Evolutionary conservation across 768 basidiomycete genomes (phyloP).

Genomic region (Phallus indusiatus): DNA sequence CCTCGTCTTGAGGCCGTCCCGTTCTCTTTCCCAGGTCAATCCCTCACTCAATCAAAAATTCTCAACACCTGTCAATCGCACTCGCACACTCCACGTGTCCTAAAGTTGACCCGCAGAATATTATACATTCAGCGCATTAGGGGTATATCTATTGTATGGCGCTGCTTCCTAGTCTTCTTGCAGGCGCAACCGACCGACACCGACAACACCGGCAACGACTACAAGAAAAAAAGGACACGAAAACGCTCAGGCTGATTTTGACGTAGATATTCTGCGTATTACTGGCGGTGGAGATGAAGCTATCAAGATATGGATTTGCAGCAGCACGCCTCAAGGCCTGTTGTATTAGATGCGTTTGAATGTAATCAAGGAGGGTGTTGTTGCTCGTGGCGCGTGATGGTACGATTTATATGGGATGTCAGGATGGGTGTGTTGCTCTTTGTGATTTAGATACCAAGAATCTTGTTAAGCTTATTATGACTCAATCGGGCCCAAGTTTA

Average conservation of each 20-base stretch:
- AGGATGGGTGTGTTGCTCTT: constrained; percentile 87
- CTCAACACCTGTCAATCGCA: neutral
- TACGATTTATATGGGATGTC: constrained; percentile 86
- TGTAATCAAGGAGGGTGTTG: constrained; percentile 78
- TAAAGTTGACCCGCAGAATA: constrained; percentile 60
- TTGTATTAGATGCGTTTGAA: constrained; percentile 53
- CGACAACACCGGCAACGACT: no score
- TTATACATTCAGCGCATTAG: constrained; percentile 84
- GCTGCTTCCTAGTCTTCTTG: constrained; percentile 30
- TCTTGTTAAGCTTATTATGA: constrained; percentile 76
- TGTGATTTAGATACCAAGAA: constrained; percentile 88
- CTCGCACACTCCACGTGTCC: constrained; percentile 14
- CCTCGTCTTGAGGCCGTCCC: constrained; percentile 9
- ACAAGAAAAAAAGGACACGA: constrained; percentile 3
- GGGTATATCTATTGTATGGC: constrained; percentile 89
- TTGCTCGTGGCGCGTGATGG: constrained; percentile 66
- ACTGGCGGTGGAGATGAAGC: constrained; percentile 89
- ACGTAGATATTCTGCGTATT: constrained; percentile 40
- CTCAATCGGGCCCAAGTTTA: no score
- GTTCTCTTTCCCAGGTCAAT: neutral
- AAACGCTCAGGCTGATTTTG: no score
- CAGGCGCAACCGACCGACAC: constrained; percentile 27
- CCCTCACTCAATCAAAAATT: neutral
- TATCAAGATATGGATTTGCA: constrained; percentile 74
- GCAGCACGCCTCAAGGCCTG: constrained; percentile 33